Evolutionary conservation across 495 filamentous ascomycete species (phyloP).

Genomic region (Hypoxylon subgilvum): DNA sequence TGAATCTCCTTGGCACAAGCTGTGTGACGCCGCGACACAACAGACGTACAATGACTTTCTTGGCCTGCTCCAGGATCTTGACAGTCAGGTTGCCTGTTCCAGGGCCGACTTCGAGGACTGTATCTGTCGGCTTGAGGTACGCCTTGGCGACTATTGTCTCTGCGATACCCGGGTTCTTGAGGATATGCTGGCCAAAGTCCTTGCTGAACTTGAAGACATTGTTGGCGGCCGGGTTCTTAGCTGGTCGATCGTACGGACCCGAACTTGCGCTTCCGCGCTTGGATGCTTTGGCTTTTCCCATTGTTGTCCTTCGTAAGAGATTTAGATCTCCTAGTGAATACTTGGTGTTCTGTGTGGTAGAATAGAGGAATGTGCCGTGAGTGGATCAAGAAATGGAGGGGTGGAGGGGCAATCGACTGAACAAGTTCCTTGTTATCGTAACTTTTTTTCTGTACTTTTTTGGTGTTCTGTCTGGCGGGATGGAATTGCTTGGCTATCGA

Average conservation of each 20-base stretch:
- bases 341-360: not conserved
- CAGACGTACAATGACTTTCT: slow-evolving; percentile 74
- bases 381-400: slow-evolving; percentile 1
- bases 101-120: slow-evolving; percentile 59
- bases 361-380: slow-evolving; percentile 11
- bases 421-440: slow-evolving; percentile 7
- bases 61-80: slow-evolving; percentile 83
- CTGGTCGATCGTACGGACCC: slow-evolving; percentile 63
- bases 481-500: slow-evolving; percentile 16
- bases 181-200: slow-evolving; percentile 79
- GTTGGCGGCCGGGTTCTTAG: slow-evolving; percentile 57
- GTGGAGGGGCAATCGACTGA: slow-evolving; percentile 25
- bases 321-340: not conserved
- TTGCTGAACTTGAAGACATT: slow-evolving; percentile 78
- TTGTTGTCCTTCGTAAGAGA: slow-evolving; percentile 26
- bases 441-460: slow-evolving; percentile 33
- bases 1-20: too few species aligned
- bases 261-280: slow-evolving; percentile 64
- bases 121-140: slow-evolving; percentile 85
- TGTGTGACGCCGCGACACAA: too few species aligned
- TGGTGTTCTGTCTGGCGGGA: slow-evolving; percentile 35
- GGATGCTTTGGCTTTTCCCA: slow-evolving; percentile 66
- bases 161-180: slow-evolving; percentile 94
- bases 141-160: slow-evolving; percentile 83
- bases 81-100: slow-evolving; percentile 90